Base-by-base conservation (phyloP, 768 basidiomycete genomes). In the Tulasnella sp. region DNA sequence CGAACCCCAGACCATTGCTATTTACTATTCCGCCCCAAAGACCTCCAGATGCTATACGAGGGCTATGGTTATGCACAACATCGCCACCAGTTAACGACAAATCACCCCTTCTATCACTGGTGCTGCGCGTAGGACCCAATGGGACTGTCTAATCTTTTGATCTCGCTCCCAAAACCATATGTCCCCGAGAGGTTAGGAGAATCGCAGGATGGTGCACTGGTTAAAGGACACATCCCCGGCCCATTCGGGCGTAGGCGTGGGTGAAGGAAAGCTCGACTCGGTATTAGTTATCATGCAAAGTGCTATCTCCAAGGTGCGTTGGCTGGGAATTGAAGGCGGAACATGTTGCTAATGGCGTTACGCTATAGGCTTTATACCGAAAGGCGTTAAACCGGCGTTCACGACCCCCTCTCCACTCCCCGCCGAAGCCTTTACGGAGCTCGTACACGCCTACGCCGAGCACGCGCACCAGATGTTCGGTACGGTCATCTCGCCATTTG, bases 381-480 rank as follows among this genome's bases (percentile, higher is more conserved):
- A 70, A n/a, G 67, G 72, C 36, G 57, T 83, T 45, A 63, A 65
- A 31, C 72, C 75, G 11, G 71, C 80, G 4, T 81, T 83, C 66
- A 72, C 70, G 62, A 69, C 19, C 54, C 66, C 27, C 21, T 36
- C 59, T 11, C 27, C 57, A 4, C 57, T 54, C 59, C 65, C 7
- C 12, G 19, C 46, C 17, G 63, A 71, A 19, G 63, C 72, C 6
- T 63, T 71, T 12, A 73, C 78, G 4, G 69, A 60, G 19, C 73
- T 84, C n/a, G 60, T 84, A 6, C 73, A 76, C 31, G 79, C 77
- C 5, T 83, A 77, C 64, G 69, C 75, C 23, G 73, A 74, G 50
- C 81, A 78, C 37, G 86, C 86, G 6, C 62, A 69, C 7, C 75
- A 79, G 51, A 70, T 71, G 2, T 86, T 82, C 65, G 66, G 77